Evolutionary conservation across 2,329 filamentous ascomycete species (phyloP), one percentile per base, ranked within the genome.

Genomic region (Aspergillus versicolor): DNA sequence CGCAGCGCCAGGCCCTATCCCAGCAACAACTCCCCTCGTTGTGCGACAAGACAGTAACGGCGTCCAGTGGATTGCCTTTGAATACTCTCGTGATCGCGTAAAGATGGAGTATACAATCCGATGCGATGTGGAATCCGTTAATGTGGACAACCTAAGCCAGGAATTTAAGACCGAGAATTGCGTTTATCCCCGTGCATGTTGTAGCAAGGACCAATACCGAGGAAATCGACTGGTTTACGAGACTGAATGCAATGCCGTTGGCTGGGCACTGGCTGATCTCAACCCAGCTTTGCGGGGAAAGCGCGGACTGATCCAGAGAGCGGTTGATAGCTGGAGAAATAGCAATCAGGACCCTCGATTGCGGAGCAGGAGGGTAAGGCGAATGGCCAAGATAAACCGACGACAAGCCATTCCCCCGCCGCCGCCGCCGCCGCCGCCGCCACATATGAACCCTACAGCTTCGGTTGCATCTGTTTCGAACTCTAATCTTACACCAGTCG

Each of bases 71-170:
- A 97, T 97, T 69, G 92, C 92, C 0, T 99, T 97, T 61, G 94
- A 99, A 74, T 99, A 99, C 73, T 97, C 93, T 11, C 87, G 93
- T 59, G 93, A 99, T 71, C 84, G 93, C 45, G 92, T 97, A 65
- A 99, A 99, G 85, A 96, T 97, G 92, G 92, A 97, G 76, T 99
- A 99, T 77, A 97, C 92, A 1, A 99, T 99, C 68, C 88, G 94
- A 52, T 97, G 94, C 73, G 94, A 97, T 67, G 94, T 97, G 19
- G 94, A 97, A 77, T 97, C 92, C 0, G 92, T 99, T 61, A 92
- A 92, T 70, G 92, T 93, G 44, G 92, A 97, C 55, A 88, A 88
- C 60, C 83, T 99, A 17, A 84, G 85, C 44, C 81, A 85, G 62
- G 93, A 97, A 63, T 97, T 97, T 83, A 97, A 96, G 81, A 91